A percentile compares a stretch with the other conserved stretches of the same genome.
These are phyloP conservation scores for Histomonas meleagridis DNA, from an alignment of 208 protist species.

Conservation along the genomic window DNA sequence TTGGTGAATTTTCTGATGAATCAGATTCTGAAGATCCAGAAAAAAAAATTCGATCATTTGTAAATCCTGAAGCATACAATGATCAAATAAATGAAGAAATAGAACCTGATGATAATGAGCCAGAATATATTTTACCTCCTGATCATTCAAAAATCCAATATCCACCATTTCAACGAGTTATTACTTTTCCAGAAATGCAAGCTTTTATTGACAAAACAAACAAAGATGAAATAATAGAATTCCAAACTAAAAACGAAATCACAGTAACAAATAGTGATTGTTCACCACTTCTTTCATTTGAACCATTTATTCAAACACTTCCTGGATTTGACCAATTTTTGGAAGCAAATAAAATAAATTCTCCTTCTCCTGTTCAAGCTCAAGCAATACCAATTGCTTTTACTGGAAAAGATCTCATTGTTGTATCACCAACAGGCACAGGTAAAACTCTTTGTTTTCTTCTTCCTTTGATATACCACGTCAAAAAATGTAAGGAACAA, in stretches of 20 bases:
- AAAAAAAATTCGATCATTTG: background rate
- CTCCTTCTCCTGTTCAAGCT: conserved; percentile 46
- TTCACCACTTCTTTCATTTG: background rate
- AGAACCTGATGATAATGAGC: background rate
- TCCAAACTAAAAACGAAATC: background rate
- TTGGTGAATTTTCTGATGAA: background rate
- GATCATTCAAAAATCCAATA: conserved; percentile 9
- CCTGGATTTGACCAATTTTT: background rate
- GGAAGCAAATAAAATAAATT: background rate
- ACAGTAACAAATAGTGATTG: background rate
- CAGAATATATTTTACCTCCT: conserved; percentile 25
- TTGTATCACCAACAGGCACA: conserved; percentile 90
- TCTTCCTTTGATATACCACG: conserved; percentile 75
- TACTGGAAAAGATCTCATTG: conserved; percentile 69
- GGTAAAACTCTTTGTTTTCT: conserved; percentile 96
- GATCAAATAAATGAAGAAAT: background rate
- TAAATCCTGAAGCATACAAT: background rate
- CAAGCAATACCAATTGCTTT: conserved; percentile 46
- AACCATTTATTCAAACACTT: background rate
- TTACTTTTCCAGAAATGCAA: background rate
- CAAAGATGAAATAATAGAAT: background rate
- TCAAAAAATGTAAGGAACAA: background rate
- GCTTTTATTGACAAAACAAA: background rate
- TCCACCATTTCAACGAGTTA: background rate
- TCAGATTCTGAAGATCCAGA: background rate